Evolutionary conservation across 306 rosid genomes (phyloP).

Genomic region (Gleditsia sinensis): DNA sequence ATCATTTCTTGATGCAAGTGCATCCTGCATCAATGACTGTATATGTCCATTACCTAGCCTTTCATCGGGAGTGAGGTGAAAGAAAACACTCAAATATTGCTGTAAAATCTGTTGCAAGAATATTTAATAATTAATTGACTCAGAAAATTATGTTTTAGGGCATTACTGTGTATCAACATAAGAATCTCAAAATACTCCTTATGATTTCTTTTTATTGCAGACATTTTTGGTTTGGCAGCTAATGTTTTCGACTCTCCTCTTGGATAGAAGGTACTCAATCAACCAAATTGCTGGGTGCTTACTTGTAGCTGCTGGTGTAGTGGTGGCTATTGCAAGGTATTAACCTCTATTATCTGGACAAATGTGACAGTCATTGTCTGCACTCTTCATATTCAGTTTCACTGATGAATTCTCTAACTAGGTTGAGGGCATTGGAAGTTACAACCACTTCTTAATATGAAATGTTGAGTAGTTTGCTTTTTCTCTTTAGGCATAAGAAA

Average conservation of each 20-base stretch:
- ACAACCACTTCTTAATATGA: constrained; percentile 1
- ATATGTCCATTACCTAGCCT: background rate
- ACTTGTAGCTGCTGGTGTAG: constrained; percentile 76
- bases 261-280: constrained; percentile 70
- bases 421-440: constrained; percentile 3
- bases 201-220: constrained; percentile 45
- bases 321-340: constrained; percentile 80
- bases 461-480: constrained; percentile 6
- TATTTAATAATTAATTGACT: constrained; percentile 1
- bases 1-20: background rate
- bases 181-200: constrained; percentile 27
- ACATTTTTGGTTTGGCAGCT: constrained; percentile 95
- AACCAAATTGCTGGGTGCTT: constrained; percentile 79
- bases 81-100: constrained; percentile 9
- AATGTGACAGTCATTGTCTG: constrained; percentile 18
- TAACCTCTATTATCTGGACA: constrained; percentile 30
- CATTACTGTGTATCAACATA: constrained; percentile 7
- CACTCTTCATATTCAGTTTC: constrained; percentile 27
- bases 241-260: constrained; percentile 56
- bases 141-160: constrained; percentile 10
- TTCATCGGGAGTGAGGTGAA: constrained; percentile 10
- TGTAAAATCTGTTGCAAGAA: constrained; percentile 23
- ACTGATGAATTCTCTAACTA: constrained; percentile 23
- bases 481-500: constrained; percentile 6
- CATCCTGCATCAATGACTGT: background rate